phyloP scores from a whole-genome alignment of 108 stramenopile species.

The Craspedostauros australis region DNA sequence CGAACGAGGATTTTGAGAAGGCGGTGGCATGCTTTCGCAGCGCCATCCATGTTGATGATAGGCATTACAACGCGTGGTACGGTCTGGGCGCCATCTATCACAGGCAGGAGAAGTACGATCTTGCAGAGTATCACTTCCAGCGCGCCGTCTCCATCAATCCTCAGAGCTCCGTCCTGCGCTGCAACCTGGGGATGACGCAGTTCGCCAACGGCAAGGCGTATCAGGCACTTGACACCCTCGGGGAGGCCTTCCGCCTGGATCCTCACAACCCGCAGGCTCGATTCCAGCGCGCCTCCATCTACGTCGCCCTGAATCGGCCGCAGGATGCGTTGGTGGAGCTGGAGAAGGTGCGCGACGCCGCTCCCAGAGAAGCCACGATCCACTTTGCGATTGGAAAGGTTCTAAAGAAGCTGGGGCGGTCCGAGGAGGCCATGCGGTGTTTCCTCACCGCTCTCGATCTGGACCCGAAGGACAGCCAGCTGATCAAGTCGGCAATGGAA shows the following conservation, averaged over 20 bases:
- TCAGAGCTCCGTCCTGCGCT: slow-evolving; percentile 83
- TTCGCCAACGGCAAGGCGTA: slow-evolving; percentile 83
- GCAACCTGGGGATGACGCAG: slow-evolving; percentile 93
- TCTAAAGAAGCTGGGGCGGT: slow-evolving; percentile 80
- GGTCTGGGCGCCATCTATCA: slow-evolving; percentile 96
- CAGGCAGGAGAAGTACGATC: slow-evolving; percentile 93
- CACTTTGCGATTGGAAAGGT: slow-evolving; percentile 96
- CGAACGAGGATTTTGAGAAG: slow-evolving; percentile 96
- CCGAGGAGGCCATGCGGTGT: slow-evolving; percentile 87
- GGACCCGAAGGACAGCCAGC: slow-evolving; percentile 92
- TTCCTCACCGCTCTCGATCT: slow-evolving; percentile 94
- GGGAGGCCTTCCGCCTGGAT: slow-evolving; percentile 75
- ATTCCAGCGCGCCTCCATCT: slow-evolving; percentile 92
- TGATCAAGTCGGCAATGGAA: slow-evolving; percentile 89
- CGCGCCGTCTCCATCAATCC: slow-evolving; percentile 85
- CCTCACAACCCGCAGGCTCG: slow-evolving; percentile 92
- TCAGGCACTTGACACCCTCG: slow-evolving; percentile 87
- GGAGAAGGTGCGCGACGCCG: slow-evolving; percentile 84
- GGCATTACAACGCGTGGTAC: slow-evolving; percentile 93
- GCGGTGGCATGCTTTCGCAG: slow-evolving; percentile 87
- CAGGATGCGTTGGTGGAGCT: slow-evolving; percentile 85
- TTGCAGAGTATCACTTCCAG: slow-evolving; percentile 95
- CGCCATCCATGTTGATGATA: slow-evolving; percentile 82
- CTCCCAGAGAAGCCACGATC: slow-evolving; percentile 89
- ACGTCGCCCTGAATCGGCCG: slow-evolving; percentile 81